Evolutionary conservation across 352 stramenopile genomes (phyloP).

Genomic region (Phytophthora megakarya): DNA sequence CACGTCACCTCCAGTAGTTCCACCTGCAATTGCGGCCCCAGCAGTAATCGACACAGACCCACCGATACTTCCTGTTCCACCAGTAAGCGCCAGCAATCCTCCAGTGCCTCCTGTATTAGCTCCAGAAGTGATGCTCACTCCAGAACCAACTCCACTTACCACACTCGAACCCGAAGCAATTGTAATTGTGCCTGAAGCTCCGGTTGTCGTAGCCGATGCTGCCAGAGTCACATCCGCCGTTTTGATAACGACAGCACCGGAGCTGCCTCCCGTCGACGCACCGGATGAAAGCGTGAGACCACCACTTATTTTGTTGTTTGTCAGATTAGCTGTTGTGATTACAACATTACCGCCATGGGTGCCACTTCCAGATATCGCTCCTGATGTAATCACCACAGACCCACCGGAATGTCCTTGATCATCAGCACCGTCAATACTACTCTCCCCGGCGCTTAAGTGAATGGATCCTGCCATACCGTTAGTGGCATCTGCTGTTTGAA

Average conservation of each 20-base stretch:
- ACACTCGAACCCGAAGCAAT: slow-evolving; percentile 12
- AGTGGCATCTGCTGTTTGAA: slow-evolving; percentile 31
- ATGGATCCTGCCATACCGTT: slow-evolving; percentile 35
- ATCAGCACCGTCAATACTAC: slow-evolving; percentile 8
- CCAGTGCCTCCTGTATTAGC: slow-evolving; percentile 13
- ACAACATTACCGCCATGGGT: slow-evolving; percentile 32
- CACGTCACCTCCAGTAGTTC: slow-evolving; percentile 16
- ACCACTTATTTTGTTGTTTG: slow-evolving; percentile 21
- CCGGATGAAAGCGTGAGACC: slow-evolving; percentile 26
- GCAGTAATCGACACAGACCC: slow-evolving; percentile 18
- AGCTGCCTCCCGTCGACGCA: slow-evolving; percentile 20
- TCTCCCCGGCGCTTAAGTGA: slow-evolving; percentile 17
- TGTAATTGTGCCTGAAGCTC: slow-evolving; percentile 24
- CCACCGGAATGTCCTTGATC: slow-evolving; percentile 13
- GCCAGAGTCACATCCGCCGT: slow-evolving; percentile 10
- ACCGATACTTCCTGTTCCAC: slow-evolving; percentile 17
- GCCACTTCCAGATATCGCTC: slow-evolving; percentile 26
- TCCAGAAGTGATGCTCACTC: slow-evolving; percentile 13
- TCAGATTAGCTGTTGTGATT: no score
- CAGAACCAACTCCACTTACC: slow-evolving; percentile 4
- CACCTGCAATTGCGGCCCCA: slow-evolving; percentile 10
- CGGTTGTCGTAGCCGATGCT: slow-evolving; percentile 3
- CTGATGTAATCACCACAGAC: no score
- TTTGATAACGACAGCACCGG: slow-evolving; percentile 21
- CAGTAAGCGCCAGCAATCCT: slow-evolving; percentile 18